Conservation (phyloP, 1,139 yeast genomes). For the Waltiozyma solani region DNA sequence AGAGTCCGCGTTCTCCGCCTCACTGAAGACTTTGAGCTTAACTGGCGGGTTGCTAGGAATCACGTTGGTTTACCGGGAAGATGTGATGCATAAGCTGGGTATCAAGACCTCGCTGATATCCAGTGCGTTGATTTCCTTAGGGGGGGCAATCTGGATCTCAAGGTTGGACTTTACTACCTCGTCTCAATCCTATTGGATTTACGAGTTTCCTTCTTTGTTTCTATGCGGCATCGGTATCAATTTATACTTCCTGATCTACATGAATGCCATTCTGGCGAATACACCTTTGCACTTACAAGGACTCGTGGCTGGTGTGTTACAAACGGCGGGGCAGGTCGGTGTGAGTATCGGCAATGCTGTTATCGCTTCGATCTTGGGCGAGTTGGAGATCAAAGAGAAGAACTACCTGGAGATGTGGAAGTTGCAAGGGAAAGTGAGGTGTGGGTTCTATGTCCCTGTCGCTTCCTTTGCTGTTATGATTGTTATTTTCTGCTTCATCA, state of each 20-base stretch:
- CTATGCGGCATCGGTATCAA: slow-evolving; percentile 16
- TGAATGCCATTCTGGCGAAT: slow-evolving; percentile 3
- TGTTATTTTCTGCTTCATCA: neutral
- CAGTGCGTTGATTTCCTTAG: slow-evolving; percentile 9
- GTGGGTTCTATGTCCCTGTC: slow-evolving; percentile 2
- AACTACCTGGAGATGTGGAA: neutral
- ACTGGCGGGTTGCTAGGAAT: slow-evolving; percentile 6
- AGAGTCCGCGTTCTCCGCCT: slow-evolving; percentile 19
- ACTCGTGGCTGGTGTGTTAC: slow-evolving; percentile 7
- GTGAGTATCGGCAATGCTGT: slow-evolving; percentile 7
- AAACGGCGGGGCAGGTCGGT: slow-evolving; percentile 6
- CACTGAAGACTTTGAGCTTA: slow-evolving; percentile 20
- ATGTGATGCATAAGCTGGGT: slow-evolving; percentile 10
- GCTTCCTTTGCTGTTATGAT: neutral
- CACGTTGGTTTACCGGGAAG: slow-evolving; percentile 6
- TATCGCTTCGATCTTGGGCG: slow-evolving; percentile 4
- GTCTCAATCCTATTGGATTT: slow-evolving; percentile 21
- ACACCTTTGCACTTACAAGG: slow-evolving; percentile 10
- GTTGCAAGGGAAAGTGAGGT: slow-evolving; percentile 1
- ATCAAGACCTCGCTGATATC: slow-evolving; percentile 13
- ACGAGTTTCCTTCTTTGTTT: slow-evolving; percentile 14
- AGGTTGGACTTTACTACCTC: slow-evolving; percentile 11
- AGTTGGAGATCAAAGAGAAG: neutral
- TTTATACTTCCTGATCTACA: slow-evolving; percentile 5
- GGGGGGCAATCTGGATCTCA: slow-evolving; percentile 16